phyloP scores from a whole-genome alignment of 2,329 filamentous ascomycete species.

The Microdochium nivale region DNA sequence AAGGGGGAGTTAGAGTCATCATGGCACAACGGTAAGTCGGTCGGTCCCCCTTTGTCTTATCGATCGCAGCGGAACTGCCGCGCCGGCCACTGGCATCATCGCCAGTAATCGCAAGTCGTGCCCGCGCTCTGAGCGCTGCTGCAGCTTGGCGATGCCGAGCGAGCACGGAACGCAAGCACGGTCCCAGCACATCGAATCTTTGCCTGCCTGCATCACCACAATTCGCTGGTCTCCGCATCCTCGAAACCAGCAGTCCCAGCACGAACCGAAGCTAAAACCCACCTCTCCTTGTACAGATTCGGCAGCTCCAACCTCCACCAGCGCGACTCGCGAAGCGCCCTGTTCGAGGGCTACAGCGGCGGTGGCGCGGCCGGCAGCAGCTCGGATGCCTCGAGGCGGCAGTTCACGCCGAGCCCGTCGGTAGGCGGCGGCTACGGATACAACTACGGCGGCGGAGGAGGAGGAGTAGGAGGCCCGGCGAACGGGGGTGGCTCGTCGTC shows the following conservation, averaged over 20 bases:
- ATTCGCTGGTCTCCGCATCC: too few species aligned
- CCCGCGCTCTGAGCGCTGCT: too few species aligned
- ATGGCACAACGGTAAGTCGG: slow-evolving; percentile 6
- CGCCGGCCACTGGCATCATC: too few species aligned
- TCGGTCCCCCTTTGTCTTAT: slow-evolving; percentile 1
- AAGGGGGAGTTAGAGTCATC: slow-evolving; percentile 1
- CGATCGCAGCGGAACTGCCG: too few species aligned
- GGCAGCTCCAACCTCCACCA: slow-evolving; percentile 62
- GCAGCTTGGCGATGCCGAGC: too few species aligned
- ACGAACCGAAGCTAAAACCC: too few species aligned
- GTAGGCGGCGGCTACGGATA: slow-evolving; percentile 45
- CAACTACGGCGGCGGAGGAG: slow-evolving; percentile 27
- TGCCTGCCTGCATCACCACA: too few species aligned
- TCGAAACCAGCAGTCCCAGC: too few species aligned
- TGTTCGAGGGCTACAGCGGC: slow-evolving; percentile 67
- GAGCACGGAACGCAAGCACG: too few species aligned
- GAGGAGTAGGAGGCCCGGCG: slow-evolving; percentile 17
- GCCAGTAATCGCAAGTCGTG: too few species aligned
- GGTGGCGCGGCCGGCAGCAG: slow-evolving; percentile 26
- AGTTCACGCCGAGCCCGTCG: slow-evolving; percentile 35
- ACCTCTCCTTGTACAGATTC: slow-evolving; percentile 41
- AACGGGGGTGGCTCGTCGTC: slow-evolving; percentile 14
- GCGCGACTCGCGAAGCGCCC: slow-evolving; percentile 61
- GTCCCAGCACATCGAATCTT: too few species aligned
- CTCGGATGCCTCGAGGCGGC: slow-evolving; percentile 28